A percentile compares a stretch with the other conserved stretches of the same genome.
Conservation (phyloP, 148 eudicot species). For the Amaranthus cruentus region DNA sequence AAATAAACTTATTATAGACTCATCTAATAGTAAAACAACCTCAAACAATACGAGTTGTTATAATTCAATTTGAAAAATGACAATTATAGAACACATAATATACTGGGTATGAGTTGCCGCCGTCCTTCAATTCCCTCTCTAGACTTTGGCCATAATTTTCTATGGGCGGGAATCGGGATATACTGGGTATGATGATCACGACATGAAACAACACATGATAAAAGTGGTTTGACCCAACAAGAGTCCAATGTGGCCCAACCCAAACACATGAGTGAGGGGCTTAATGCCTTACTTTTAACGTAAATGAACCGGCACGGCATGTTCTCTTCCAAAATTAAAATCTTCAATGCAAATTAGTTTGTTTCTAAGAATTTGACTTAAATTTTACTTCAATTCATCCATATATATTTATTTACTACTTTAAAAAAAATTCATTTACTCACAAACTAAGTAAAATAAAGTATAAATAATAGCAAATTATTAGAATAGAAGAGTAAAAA, state of each 20-base stretch:
- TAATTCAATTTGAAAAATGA: too few relatives aligned
- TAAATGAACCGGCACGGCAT: conserved; percentile 25
- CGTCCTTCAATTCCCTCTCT: too few relatives aligned
- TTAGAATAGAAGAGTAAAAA: background rate
- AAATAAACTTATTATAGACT: too few relatives aligned
- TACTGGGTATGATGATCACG: background rate
- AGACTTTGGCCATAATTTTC: too few relatives aligned
- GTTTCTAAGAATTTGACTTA: too few relatives aligned
- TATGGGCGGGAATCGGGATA: background rate
- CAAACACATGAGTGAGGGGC: conserved; percentile 8
- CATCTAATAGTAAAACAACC: too few relatives aligned
- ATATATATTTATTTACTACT: background rate
- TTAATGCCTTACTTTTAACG: conserved; percentile 12
- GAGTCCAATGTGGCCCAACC: conserved; percentile 18
- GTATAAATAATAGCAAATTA: conserved; percentile 2
- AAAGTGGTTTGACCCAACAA: conserved; percentile 12
- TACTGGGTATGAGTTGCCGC: too few relatives aligned
- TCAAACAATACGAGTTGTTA: too few relatives aligned
- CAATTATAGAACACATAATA: too few relatives aligned
- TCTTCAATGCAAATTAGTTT: background rate
- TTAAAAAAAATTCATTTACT: background rate
- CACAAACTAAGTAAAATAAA: conserved; percentile 5
- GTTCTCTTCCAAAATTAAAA: background rate
- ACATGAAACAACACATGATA: background rate
- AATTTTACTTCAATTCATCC: too few relatives aligned